Percentiles rank a stretch among this genome's conserved stretches.
Conservation (phyloP, 192 early-diverging fungal genomes). For the Gonapodya sp. region DNA sequence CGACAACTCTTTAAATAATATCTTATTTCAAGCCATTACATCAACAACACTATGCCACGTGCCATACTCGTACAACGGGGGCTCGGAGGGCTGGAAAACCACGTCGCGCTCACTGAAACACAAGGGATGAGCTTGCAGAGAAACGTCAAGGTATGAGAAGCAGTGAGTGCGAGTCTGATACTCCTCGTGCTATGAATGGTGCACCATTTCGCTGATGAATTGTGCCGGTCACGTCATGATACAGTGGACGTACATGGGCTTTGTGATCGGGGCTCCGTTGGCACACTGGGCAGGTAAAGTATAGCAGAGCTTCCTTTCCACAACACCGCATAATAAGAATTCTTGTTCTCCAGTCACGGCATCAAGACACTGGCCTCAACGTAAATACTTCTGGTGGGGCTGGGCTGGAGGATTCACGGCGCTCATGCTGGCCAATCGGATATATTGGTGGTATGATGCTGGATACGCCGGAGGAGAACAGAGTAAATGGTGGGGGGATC, state of each 20-base stretch:
- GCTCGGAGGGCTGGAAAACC: not conserved
- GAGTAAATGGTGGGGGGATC: not conserved
- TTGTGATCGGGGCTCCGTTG: not conserved
- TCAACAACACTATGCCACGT: not conserved
- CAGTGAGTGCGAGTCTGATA: too few species aligned
- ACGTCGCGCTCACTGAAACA: not conserved
- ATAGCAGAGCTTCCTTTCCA: too few species aligned
- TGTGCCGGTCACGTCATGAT: too few species aligned
- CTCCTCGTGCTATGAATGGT: not conserved
- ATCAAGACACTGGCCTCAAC: not conserved
- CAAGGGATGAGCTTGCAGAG: not conserved
- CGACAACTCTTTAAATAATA: not conserved
- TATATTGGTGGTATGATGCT: not conserved
- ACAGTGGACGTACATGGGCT: not conserved
- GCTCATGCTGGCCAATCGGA: not conserved
- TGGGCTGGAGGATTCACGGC: not conserved
- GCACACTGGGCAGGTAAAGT: not conserved
- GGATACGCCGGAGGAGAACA: not conserved
- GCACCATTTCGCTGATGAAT: too few species aligned
- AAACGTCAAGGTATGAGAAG: too few species aligned
- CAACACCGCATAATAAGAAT: too few species aligned
- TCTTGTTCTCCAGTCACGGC: too few species aligned
- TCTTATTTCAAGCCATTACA: not conserved
- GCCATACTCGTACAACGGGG: not conserved
- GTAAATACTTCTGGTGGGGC: not conserved